These are phyloP conservation scores for Hygrophorus russula DNA, from an alignment of 768 basidiomycete species.

Conservation along the genomic window DNA sequence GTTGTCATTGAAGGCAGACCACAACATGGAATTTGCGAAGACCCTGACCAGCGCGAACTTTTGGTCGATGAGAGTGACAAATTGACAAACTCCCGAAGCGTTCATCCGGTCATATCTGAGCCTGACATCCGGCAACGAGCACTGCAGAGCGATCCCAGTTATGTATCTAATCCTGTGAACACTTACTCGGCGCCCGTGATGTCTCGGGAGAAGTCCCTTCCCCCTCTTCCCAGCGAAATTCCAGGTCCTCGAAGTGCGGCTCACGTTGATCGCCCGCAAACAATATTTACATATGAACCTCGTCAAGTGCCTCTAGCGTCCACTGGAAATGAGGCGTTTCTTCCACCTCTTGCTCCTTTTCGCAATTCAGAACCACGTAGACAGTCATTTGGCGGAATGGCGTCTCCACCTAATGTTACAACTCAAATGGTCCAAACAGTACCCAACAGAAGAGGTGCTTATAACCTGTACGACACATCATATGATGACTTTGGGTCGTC, in stretches of 20 bases:
- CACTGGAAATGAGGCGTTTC: constrained; percentile 35
- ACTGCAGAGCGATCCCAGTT: constrained; percentile 17
- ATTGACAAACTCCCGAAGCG: constrained; percentile 19
- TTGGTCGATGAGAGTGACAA: constrained; percentile 13
- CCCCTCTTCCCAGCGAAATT: constrained; percentile 55
- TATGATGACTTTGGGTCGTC: constrained; percentile 73
- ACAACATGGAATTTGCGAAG: constrained; percentile 29
- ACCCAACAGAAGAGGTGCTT: constrained; percentile 13
- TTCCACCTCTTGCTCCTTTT: constrained; percentile 57
- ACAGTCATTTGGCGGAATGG: constrained; percentile 67
- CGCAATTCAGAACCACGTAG: constrained; percentile 44
- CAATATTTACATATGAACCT: constrained; percentile 52
- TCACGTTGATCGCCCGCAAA: constrained; percentile 44
- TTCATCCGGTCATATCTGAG: constrained; percentile 49
- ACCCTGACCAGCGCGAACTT: constrained; percentile 24
- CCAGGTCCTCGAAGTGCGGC: constrained; percentile 26
- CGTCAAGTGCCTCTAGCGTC: constrained; percentile 35
- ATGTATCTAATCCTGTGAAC: constrained; percentile 18
- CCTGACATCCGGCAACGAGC: constrained; percentile 46
- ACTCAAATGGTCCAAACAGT: constrained; percentile 30
- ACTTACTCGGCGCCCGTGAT: constrained; percentile 14
- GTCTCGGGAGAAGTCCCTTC: constrained; percentile 63
- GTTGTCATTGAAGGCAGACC: constrained; percentile 29
- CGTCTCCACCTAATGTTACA: constrained; percentile 42
- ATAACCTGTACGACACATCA: constrained; percentile 22